These are phyloP conservation scores for Silene vulgaris DNA, from an alignment of 179 eudicot species.

Conservation along the genomic window DNA sequence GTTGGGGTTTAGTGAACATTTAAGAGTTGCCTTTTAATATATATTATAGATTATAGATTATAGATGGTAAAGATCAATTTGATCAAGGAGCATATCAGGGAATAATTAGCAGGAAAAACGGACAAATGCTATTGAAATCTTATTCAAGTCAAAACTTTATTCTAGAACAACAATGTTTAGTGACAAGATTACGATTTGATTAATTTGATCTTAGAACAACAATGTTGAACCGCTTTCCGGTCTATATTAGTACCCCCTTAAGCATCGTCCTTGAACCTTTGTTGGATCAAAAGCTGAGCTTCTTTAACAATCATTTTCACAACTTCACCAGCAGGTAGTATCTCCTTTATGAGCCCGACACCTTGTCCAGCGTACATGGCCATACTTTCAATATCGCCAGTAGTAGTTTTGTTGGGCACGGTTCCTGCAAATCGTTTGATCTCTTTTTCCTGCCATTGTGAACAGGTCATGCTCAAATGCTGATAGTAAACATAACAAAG, in stretches of 20 bases:
- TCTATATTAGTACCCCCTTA: too few species aligned
- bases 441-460: slow-evolving; percentile 55
- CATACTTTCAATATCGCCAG: slow-evolving; percentile 90
- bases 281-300: slow-evolving; percentile 52
- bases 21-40: too few species aligned
- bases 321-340: slow-evolving; percentile 70
- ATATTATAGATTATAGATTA: too few species aligned
- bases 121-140: background rate
- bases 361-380: slow-evolving; percentile 90
- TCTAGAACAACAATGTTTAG: background rate
- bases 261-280: slow-evolving; percentile 22
- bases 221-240: background rate
- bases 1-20: too few species aligned
- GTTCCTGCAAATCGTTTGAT: slow-evolving; percentile 73
- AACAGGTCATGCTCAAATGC: too few species aligned
- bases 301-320: slow-evolving; percentile 52
- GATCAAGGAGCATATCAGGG: background rate
- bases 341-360: slow-evolving; percentile 71
- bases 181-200: background rate
- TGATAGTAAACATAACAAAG: too few species aligned
- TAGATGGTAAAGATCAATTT: too few species aligned
- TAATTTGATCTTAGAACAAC: background rate
- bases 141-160: background rate
- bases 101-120: background rate
- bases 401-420: slow-evolving; percentile 63